Conservation (phyloP, 2,329 filamentous ascomycete genomes). For the Helotiales sp. region DNA sequence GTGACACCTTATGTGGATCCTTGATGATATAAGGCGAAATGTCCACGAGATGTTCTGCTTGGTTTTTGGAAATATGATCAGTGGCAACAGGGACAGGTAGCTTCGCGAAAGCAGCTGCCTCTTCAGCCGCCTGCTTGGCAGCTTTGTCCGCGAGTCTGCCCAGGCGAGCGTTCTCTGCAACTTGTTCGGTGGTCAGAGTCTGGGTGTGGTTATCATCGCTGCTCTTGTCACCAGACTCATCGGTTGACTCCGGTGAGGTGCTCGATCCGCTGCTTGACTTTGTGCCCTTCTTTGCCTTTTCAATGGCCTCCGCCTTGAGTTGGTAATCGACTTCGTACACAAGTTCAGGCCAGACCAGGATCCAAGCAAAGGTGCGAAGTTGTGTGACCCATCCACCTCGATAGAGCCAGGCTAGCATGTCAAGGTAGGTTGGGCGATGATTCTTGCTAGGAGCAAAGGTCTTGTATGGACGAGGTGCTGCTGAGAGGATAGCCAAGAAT, state of each 20-base stretch:
- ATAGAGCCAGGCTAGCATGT: conserved; percentile 91
- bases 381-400: conserved; percentile 93
- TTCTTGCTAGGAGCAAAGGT: conserved; percentile 82
- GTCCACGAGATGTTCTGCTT: conserved; percentile 55
- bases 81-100: conserved; percentile 47
- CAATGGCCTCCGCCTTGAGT: conserved; percentile 57
- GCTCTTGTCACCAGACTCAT: conserved; percentile 24
- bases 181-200: conserved; percentile 52
- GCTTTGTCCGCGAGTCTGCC: conserved; percentile 57
- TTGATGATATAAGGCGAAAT: conserved; percentile 69
- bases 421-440: conserved; percentile 83
- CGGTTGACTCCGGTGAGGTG: conserved; percentile 20
- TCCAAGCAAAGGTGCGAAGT: conserved; percentile 86
- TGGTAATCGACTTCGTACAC: conserved; percentile 76
- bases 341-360: conserved; percentile 80
- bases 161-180: conserved; percentile 61
- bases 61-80: conserved; percentile 55
- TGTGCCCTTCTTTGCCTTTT: conserved; percentile 34
- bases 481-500: conserved; percentile 82
- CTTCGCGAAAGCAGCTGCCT: conserved; percentile 31
- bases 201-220: conserved; percentile 27
- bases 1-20: conserved; percentile 75
- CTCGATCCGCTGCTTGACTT: conserved; percentile 22
- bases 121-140: conserved; percentile 50
- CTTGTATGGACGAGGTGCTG: conserved; percentile 79